Evolutionary conservation across 805 yeast genomes (phyloP).

Genomic region (Nakazawaea ernobii): DNA sequence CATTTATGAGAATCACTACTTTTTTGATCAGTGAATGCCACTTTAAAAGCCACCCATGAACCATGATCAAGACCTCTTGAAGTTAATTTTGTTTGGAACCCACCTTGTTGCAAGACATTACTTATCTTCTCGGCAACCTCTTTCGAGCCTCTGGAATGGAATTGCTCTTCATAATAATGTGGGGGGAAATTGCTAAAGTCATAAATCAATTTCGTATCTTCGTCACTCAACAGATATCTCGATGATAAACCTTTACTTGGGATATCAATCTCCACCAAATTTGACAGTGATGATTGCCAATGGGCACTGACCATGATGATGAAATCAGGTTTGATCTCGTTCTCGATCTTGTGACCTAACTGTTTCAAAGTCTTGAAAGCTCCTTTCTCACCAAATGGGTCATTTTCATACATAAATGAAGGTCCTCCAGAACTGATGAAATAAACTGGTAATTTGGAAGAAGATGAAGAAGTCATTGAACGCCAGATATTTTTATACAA

Average conservation of each 20-base stretch:
- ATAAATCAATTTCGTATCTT: slow-evolving; percentile 56
- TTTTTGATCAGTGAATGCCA: slow-evolving; percentile 48
- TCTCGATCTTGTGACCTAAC: slow-evolving; percentile 47
- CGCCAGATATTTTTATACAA: background rate
- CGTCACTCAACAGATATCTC: slow-evolving; percentile 13
- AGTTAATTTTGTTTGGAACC: slow-evolving; percentile 38
- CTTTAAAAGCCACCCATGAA: slow-evolving; percentile 74
- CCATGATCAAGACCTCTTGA: slow-evolving; percentile 81
- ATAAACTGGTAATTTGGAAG: slow-evolving; percentile 44
- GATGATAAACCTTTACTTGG: slow-evolving; percentile 24
- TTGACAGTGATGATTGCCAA: slow-evolving; percentile 50
- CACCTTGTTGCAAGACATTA: slow-evolving; percentile 32
- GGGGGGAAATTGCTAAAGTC: slow-evolving; percentile 73
- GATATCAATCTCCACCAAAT: slow-evolving; percentile 42
- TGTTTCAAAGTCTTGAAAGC: slow-evolving; percentile 48
- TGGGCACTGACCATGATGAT: slow-evolving; percentile 70
- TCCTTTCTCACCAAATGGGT: slow-evolving; percentile 46
- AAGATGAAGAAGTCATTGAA: slow-evolving; percentile 11
- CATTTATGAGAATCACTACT: slow-evolving; percentile 28
- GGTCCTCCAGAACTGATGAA: slow-evolving; percentile 87
- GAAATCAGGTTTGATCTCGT: slow-evolving; percentile 54
- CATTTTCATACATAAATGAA: slow-evolving; percentile 58
- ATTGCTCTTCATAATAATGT: slow-evolving; percentile 56
- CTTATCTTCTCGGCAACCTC: slow-evolving; percentile 40
- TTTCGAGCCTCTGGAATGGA: slow-evolving; percentile 43